These are phyloP conservation scores for Syzygium malaccense DNA, from an alignment of 441 rosid genomes.

Conservation along the genomic window DNA sequence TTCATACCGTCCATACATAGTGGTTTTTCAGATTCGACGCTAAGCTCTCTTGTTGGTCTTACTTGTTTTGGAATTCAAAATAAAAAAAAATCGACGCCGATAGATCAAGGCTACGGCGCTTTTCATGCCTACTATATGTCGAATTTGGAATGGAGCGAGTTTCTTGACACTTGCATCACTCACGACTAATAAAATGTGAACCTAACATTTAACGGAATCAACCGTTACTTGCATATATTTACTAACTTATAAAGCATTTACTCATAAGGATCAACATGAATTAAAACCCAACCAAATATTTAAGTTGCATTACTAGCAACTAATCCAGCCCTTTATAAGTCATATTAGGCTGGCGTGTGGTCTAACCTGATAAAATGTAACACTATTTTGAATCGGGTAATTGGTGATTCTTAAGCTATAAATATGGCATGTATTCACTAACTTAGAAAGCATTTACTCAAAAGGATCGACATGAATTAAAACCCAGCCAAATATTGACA, in stretches of 20 bases:
- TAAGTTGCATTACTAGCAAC: not conserved
- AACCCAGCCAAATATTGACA: not conserved
- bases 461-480: not conserved
- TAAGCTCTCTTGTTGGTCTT: not conserved
- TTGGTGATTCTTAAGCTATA: not conserved
- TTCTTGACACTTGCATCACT: not conserved
- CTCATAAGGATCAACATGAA: not conserved
- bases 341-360: not conserved
- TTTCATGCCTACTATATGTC: not conserved
- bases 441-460: not conserved
- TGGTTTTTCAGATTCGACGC: not conserved
- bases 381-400: not conserved
- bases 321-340: not conserved
- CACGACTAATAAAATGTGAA: not conserved
- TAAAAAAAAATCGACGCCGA: not conserved
- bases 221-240: not conserved
- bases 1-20: not conserved
- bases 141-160: not conserved
- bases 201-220: not conserved
- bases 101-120: not conserved
- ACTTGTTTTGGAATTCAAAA: not conserved
- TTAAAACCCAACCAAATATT: not conserved
- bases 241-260: not conserved
- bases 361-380: not conserved
- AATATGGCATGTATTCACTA: not conserved